These are phyloP conservation scores for Cymodocea nodosa DNA, from an alignment of 116 monocot species.

Conservation along the genomic window DNA sequence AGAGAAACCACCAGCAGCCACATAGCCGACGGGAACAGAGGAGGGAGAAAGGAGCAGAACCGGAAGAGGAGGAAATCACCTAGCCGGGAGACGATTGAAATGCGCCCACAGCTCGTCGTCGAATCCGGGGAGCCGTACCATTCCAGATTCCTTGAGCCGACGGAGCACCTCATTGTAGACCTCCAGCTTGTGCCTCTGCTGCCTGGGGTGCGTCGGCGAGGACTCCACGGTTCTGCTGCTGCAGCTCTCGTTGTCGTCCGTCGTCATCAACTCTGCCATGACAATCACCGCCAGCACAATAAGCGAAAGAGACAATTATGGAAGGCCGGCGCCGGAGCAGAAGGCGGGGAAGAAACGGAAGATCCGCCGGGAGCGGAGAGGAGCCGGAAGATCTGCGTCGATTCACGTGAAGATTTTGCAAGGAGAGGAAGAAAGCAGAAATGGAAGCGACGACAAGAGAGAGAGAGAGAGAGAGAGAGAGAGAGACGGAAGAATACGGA, in stretches of 20 bases:
- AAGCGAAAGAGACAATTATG: neutral
- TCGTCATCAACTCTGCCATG: constrained; percentile 25
- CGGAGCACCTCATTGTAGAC: constrained; percentile 69
- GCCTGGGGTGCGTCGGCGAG: constrained; percentile 14
- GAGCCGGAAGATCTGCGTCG: too few species aligned
- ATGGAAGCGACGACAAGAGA: too few species aligned
- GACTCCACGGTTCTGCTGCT: constrained; percentile 26
- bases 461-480: neutral
- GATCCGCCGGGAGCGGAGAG: too few species aligned
- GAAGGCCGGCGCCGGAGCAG: neutral
- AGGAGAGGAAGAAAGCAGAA: too few species aligned
- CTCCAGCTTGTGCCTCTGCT: constrained; percentile 55
- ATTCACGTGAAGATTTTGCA: too few species aligned
- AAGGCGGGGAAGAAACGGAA: too few species aligned
- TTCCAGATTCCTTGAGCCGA: constrained; percentile 39
- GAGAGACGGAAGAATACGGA: neutral
- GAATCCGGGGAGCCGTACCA: constrained; percentile 27
- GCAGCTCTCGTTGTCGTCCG: constrained; percentile 49
- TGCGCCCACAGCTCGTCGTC: constrained; percentile 84
- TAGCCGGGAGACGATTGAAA: constrained; percentile 76
- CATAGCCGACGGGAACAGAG: neutral
- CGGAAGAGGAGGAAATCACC: constrained; percentile 20
- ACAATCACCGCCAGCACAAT: neutral
- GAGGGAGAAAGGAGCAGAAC: neutral
- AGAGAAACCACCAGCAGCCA: too few species aligned